Percentiles rank a stretch among this genome's conserved stretches.
Conservation (phyloP, 108 stramenopile species). For the Cyclotella choctawhatcheeana region DNA sequence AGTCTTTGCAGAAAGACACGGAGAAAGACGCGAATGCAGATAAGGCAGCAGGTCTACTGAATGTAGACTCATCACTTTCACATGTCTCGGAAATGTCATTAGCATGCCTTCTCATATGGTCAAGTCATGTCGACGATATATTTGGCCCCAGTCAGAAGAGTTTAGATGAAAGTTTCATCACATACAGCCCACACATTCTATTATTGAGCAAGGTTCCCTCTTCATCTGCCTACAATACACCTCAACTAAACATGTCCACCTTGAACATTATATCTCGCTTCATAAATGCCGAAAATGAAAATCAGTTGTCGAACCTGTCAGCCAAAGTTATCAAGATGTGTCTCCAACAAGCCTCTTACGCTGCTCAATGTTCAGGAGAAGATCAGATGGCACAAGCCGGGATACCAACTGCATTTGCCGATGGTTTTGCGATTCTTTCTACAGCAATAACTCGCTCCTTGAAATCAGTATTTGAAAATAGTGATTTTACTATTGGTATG, state of each 20-base stretch:
- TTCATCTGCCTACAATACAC: constrained; percentile 3
- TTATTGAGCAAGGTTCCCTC: constrained; percentile 36
- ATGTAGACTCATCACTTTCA: constrained; percentile 3
- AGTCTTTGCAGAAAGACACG: constrained; percentile 8
- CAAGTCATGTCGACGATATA: constrained; percentile 33
- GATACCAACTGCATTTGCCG: constrained; percentile 26
- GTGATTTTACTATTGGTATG: constrained; percentile 3
- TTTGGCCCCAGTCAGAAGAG: neutral
- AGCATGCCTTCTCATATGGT: constrained; percentile 38
- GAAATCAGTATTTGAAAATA: constrained; percentile 9
- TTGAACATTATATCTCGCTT: constrained; percentile 46
- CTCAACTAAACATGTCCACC: constrained; percentile 27
- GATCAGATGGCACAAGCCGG: constrained; percentile 11
- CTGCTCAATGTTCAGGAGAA: neutral
- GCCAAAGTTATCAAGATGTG: constrained; percentile 45
- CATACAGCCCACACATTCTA: constrained; percentile 26
- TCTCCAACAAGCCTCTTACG: constrained; percentile 22
- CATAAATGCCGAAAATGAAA: constrained; percentile 16
- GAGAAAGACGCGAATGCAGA: neutral
- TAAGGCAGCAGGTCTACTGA: neutral
- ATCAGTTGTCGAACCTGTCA: constrained; percentile 23
- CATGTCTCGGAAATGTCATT: constrained; percentile 25
- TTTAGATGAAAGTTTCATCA: constrained; percentile 13
- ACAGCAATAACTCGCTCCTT: constrained; percentile 11
- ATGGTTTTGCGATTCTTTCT: constrained; percentile 8